phyloP scores from a whole-genome alignment of 768 basidiomycete species.

The Nidula microcarpa region DNA sequence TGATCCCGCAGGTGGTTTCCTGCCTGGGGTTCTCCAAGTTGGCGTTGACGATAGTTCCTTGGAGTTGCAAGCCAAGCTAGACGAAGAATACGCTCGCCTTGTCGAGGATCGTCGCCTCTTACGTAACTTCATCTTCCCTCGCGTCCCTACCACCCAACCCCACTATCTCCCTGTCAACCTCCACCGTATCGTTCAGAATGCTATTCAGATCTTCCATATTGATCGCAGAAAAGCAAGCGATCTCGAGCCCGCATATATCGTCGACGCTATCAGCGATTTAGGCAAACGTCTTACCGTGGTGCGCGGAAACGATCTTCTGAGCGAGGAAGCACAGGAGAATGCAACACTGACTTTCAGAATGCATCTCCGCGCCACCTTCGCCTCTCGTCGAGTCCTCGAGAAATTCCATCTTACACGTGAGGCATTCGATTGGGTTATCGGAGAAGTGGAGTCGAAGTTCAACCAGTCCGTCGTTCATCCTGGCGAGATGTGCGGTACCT shows the following conservation, averaged over 20 bases:
- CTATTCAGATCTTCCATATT: slow-evolving; percentile 95
- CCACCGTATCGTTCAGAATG: slow-evolving; percentile 92
- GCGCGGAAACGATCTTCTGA: slow-evolving; percentile 79
- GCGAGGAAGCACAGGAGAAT: slow-evolving; percentile 77
- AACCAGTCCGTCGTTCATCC: slow-evolving; percentile 90
- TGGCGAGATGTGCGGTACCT: slow-evolving; percentile 98
- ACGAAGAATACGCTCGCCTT: slow-evolving; percentile 63
- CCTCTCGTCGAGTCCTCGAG: slow-evolving; percentile 84
- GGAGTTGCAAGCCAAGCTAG: slow-evolving; percentile 80
- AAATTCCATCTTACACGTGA: slow-evolving; percentile 84
- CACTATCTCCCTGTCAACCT: slow-evolving; percentile 96
- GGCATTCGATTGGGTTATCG: slow-evolving; percentile 97
- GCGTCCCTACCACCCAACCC: slow-evolving; percentile 61
- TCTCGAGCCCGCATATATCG: slow-evolving; percentile 82
- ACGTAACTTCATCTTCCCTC: slow-evolving; percentile 82
- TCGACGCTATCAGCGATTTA: slow-evolving; percentile 76
- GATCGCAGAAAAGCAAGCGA: slow-evolving; percentile 92
- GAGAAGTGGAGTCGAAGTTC: slow-evolving; percentile 95
- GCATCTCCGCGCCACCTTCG: slow-evolving; percentile 88
- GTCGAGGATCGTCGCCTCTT: slow-evolving; percentile 73
- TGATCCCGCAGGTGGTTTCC: slow-evolving; percentile 76
- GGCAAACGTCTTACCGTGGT: slow-evolving; percentile 77
- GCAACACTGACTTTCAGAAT: slow-evolving; percentile 91
- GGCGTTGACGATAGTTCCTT: slow-evolving; percentile 83
- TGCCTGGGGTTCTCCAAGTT: slow-evolving; percentile 76